Conservation (phyloP, 805 yeast genomes). For the Candida maris region DNA sequence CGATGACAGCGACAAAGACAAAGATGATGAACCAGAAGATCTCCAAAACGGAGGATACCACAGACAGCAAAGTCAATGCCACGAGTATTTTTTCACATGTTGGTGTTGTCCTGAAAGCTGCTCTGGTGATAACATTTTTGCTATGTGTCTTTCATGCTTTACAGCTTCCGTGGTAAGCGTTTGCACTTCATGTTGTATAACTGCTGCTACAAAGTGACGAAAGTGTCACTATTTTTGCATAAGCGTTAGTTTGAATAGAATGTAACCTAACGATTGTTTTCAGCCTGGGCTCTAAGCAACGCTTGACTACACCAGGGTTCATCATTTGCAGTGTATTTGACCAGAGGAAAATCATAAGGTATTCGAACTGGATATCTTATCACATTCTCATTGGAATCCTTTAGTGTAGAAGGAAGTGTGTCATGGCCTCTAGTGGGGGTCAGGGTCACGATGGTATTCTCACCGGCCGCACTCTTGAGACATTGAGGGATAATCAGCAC, state of each 20-base stretch:
- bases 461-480: conserved; percentile 11
- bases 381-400: conserved; percentile 2
- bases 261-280: neutral
- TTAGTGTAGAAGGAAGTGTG: conserved; percentile 5
- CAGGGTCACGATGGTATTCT: conserved; percentile 20
- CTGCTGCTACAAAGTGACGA: conserved; percentile 1
- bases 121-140: conserved; percentile 11
- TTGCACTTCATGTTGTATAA: conserved; percentile 9
- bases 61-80: conserved; percentile 28
- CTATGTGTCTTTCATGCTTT: conserved; percentile 12
- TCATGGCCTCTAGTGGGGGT: conserved; percentile 45
- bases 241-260: neutral
- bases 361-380: conserved; percentile 40
- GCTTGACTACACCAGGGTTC: conserved; percentile 46
- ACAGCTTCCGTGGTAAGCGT: conserved; percentile 9
- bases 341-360: conserved; percentile 55
- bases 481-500: conserved; percentile 40
- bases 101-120: conserved; percentile 11
- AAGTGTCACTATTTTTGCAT: too few species aligned
- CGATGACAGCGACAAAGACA: conserved; percentile 3
- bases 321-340: conserved; percentile 37
- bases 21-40: neutral
- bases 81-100: conserved; percentile 24
- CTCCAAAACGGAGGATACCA: conserved; percentile 20
- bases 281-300: conserved; percentile 9